Percentiles rank a stretch among this genome's conserved stretches.
Conservation (phyloP, 306 rosid species). For the Cicer pinnatifidum region DNA sequence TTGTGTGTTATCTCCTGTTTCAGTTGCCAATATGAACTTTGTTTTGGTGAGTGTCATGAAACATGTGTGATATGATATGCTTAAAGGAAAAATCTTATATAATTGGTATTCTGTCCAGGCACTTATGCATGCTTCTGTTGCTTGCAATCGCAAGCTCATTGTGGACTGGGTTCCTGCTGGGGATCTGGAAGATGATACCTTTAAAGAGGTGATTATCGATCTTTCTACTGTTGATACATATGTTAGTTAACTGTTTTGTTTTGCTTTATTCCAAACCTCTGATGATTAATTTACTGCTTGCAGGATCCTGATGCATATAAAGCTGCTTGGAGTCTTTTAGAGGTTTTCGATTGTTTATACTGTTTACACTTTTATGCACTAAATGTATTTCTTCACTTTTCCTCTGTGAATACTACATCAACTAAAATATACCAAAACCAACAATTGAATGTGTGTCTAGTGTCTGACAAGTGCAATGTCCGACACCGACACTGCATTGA, state of each 20-base stretch:
- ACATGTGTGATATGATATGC: slow-evolving; percentile 8
- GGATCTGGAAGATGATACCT: slow-evolving; percentile 70
- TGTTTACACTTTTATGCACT: slow-evolving; percentile 3
- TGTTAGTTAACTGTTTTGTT: slow-evolving; percentile 19
- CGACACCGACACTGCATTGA: too few species aligned
- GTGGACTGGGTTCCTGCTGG: slow-evolving; percentile 81
- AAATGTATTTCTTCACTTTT: slow-evolving; percentile 28
- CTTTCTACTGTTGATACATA: slow-evolving; percentile 14
- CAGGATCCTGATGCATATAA: slow-evolving; percentile 67
- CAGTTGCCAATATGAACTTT: background rate
- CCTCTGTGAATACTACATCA: background rate
- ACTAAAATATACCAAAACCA: too few species aligned
- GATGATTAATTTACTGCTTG: slow-evolving; percentile 40
- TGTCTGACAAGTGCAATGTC: too few species aligned
- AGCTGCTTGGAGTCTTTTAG: slow-evolving; percentile 77
- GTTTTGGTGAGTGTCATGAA: background rate
- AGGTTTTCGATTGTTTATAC: slow-evolving; percentile 48
- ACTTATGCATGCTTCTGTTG: slow-evolving; percentile 80
- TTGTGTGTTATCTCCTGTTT: slow-evolving; percentile 18
- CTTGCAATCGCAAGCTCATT: slow-evolving; percentile 58
- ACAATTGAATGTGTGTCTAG: too few species aligned
- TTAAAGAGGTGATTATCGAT: slow-evolving; percentile 52
- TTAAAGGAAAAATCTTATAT: slow-evolving; percentile 28
- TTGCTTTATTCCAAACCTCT: slow-evolving; percentile 4
- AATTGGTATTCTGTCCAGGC: slow-evolving; percentile 56